Evolutionary conservation across 2,329 filamentous ascomycete genomes (phyloP), one percentile per base, ranked within the genome.

Genomic region (Gaeumannomyces sp.): DNA sequence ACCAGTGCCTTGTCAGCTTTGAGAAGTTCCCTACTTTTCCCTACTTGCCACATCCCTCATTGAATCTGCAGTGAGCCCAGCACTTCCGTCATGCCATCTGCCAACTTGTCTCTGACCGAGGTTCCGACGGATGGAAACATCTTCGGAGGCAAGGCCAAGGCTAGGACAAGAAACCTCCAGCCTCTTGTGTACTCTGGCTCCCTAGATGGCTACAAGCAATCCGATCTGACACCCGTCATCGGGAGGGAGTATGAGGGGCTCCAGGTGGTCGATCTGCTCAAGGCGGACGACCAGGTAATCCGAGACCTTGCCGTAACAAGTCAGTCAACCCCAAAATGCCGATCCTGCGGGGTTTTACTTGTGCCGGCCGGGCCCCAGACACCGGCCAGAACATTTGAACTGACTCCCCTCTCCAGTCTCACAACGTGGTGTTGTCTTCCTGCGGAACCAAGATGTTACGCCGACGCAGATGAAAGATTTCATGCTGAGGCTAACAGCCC

Each of bases 241-340:
- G 82, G 82, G 1, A 78, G 77, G 38, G 81, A 84, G 69, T 84
- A 79, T 68, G 70, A 71, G 13, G 72, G 71, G 13, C 72, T 78
- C 16, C 74, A 77, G 64, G 71, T 78, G 50, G 70, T 67, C 22
- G 70, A 75, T 70, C 64, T 78, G 35, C 68, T 78, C 56, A 69
- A 70, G 64, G 73, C 70, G 64, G 74, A 77, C 59, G 82, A 86
- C 57, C 75, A 79, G 25, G 74, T 82, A 62, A 76, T 86, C 45
- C 79, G 78, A 25, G 84, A 86, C 68, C 75, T 87, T 25, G 86
- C 84, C 22, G 84, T 88, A 64, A 86, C 83, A 0, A 81, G 84
- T 86, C 74, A 65, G 75, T 67, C 7, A 8, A 22, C 19, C 56
- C n/a, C 14, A 13, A 11, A 27, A 11, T 11, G 10, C 56, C 56